These are phyloP conservation scores for Thraustochytrium striatum DNA, from an alignment of 352 stramenopile genomes.

Conservation along the genomic window DNA sequence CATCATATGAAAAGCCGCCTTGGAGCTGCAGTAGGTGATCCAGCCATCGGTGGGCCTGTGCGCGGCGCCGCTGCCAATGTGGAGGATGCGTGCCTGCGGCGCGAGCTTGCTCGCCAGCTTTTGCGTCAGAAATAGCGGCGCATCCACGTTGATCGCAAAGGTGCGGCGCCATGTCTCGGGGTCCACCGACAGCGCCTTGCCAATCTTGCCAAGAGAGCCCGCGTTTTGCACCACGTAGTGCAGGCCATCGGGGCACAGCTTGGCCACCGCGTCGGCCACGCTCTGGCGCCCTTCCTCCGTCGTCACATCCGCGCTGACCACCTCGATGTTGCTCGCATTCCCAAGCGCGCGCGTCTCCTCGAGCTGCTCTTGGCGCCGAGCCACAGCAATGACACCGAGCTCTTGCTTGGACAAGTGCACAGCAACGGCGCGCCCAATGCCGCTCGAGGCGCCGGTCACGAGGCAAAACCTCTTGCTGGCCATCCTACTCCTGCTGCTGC, in stretches of 20 bases:
- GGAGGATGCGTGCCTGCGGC: slow-evolving; percentile 57
- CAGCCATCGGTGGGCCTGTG: slow-evolving; percentile 56
- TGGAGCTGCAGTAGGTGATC: slow-evolving; percentile 59
- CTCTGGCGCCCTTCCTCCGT: slow-evolving; percentile 33
- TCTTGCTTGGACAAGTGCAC: slow-evolving; percentile 29
- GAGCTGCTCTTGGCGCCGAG: slow-evolving; percentile 38
- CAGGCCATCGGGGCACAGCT: not conserved
- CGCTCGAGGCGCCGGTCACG: slow-evolving; percentile 39
- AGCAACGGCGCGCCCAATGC: slow-evolving; percentile 39
- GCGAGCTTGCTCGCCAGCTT: slow-evolving; percentile 51
- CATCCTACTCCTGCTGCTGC: no score
- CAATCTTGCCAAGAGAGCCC: slow-evolving; percentile 19
- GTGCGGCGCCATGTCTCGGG: slow-evolving; percentile 13
- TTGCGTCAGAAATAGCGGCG: slow-evolving; percentile 58
- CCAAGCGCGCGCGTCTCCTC: slow-evolving; percentile 4
- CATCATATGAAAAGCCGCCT: slow-evolving; percentile 60
- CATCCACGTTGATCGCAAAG: slow-evolving; percentile 58
- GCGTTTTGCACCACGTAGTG: slow-evolving; percentile 50
- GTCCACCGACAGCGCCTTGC: not conserved
- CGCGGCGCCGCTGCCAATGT: slow-evolving; percentile 60
- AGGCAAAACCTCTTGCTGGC: not conserved
- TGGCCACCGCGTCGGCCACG: not conserved
- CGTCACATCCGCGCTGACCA: slow-evolving; percentile 37
- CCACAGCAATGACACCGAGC: slow-evolving; percentile 38
- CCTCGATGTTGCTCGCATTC: slow-evolving; percentile 20